Base-by-base conservation (phyloP, 768 basidiomycete genomes). In the Artomyces pyxidatus region DNA sequence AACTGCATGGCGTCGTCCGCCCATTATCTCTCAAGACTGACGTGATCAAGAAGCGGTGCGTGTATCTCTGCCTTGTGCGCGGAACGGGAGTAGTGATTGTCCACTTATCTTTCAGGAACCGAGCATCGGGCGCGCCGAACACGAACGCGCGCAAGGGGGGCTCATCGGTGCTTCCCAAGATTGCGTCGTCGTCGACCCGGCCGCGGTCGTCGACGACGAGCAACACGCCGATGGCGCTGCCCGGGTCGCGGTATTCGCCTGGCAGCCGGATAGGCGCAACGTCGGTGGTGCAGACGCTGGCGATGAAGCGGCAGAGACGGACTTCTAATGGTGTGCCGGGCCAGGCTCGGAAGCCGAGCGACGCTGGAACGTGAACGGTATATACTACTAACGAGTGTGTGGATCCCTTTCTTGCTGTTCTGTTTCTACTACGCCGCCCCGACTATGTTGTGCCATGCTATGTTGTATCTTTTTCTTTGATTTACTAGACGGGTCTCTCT, bases 21-120 rank as follows among this genome's bases (percentile, higher is more conserved):
- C 95, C 95, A 7, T 71, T 95, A 55, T 94, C 92, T 32, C 76
- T 98, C 53, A 96, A 96, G 76, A 97, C 94, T 37, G 91, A 97
- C 63, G 86, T 94, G 40, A 96, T 95, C 68, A 96, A 97, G 82
- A 97, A 96, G 72, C 75, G 89, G 89, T 89, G 47, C 11, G 61
- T 60, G 45, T 48, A 45, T 48, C 32, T 26, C 37, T 28, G 12
- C 29, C 30, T 21, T 16, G 26, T 30, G 25, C 23, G 17, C 40
- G 30, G 9, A 28, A 39, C 19, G 47, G 32, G n/a, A 58, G n/a
- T n/a, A n/a, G n/a, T n/a, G 42, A 59, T 43, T 46, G 37, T 14
- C 6, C 42, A 42, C 45, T 53, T 54, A 50, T 46, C 46, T 47
- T 22, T 41, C 60, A 90, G 88, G 61, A 90, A 90, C 64, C 83